These are phyloP conservation scores for Lactarius sanguifluus DNA, from an alignment of 768 basidiomycete species.

Conservation along the genomic window DNA sequence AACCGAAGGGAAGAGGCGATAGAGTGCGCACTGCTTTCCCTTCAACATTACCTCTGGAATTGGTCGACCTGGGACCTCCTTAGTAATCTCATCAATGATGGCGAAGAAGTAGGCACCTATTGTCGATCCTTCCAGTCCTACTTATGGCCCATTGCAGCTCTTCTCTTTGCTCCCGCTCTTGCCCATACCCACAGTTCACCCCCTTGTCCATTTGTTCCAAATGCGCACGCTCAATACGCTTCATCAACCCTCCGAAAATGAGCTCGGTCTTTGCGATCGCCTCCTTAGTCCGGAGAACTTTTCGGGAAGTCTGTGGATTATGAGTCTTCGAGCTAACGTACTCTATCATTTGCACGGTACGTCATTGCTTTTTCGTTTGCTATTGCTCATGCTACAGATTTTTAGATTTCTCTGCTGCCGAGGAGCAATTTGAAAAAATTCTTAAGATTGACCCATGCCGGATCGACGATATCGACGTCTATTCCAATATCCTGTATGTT, in stretches of 20 bases:
- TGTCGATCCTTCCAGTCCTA: background rate
- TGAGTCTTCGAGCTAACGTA: slow-evolving; percentile 81
- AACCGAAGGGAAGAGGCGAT: slow-evolving; percentile 84
- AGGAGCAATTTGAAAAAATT: slow-evolving; percentile 81
- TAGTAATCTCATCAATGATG: slow-evolving; percentile 28
- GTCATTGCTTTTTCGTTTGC: slow-evolving; percentile 11
- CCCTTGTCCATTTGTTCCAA: slow-evolving; percentile 71
- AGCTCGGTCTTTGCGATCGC: slow-evolving; percentile 77
- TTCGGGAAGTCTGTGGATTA: slow-evolving; percentile 79
- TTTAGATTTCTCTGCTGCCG: slow-evolving; percentile 85
- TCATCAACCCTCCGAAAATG: slow-evolving; percentile 84
- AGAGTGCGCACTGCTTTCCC: slow-evolving; percentile 69
- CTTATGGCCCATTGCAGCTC: slow-evolving; percentile 36
- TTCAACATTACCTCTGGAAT: slow-evolving; percentile 31
- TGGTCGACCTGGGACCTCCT: slow-evolving; percentile 28
- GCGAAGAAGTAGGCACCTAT: slow-evolving; percentile 25
- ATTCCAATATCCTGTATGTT: slow-evolving; percentile 96
- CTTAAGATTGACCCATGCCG: slow-evolving; percentile 79
- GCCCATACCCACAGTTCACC: slow-evolving; percentile 51
- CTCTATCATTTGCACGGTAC: slow-evolving; percentile 89
- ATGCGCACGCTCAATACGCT: slow-evolving; percentile 88
- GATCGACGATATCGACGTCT: slow-evolving; percentile 93
- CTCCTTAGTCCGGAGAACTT: slow-evolving; percentile 72
- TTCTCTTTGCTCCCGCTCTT: slow-evolving; percentile 46
- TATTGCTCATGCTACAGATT: slow-evolving; percentile 20